These are phyloP conservation scores for Croton laevigatus DNA, from an alignment of 441 rosid species.

Conservation along the genomic window DNA sequence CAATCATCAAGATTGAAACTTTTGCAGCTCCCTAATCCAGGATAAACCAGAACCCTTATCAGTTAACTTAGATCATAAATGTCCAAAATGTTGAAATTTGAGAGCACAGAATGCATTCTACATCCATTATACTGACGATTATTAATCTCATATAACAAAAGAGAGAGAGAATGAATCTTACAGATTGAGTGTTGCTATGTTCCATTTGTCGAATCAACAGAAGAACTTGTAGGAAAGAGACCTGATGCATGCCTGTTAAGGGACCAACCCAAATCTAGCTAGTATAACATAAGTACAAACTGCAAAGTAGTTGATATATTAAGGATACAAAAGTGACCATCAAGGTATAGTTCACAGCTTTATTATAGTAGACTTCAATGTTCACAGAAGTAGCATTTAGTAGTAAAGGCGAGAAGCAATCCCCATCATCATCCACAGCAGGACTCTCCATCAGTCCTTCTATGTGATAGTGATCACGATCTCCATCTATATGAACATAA, in stretches of 20 bases:
- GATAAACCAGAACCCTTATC: conserved; percentile 21
- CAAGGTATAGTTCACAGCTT: conserved; percentile 98
- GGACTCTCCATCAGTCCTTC: conserved; percentile 98
- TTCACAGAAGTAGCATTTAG: conserved; percentile 92
- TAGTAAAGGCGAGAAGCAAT: conserved; percentile 84
- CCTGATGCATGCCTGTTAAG: conserved; percentile 60
- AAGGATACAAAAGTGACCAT: conserved; percentile 99
- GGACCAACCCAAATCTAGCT: conserved; percentile 33
- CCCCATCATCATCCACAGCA: conserved; percentile 86
- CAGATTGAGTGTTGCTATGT: conserved; percentile 95
- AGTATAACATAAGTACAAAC: conserved; percentile 15
- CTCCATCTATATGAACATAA: conserved; percentile 54
- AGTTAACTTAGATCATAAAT: conserved; percentile 15
- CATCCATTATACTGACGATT: neutral
- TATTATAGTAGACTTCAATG: conserved; percentile 88
- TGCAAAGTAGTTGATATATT: conserved; percentile 8
- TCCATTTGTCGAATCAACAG: conserved; percentile 96
- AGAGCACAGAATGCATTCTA: neutral
- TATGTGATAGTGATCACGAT: conserved; percentile 65
- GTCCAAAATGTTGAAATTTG: neutral
- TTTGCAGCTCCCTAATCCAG: conserved; percentile 86
- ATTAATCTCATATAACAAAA: conserved; percentile 15
- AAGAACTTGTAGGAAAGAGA: conserved; percentile 95
- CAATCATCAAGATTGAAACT: conserved; percentile 90
- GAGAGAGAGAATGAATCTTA: conserved; percentile 38